phyloP scores from a whole-genome alignment of 495 filamentous ascomycete genomes.

The Penicillium bovifimosum region DNA sequence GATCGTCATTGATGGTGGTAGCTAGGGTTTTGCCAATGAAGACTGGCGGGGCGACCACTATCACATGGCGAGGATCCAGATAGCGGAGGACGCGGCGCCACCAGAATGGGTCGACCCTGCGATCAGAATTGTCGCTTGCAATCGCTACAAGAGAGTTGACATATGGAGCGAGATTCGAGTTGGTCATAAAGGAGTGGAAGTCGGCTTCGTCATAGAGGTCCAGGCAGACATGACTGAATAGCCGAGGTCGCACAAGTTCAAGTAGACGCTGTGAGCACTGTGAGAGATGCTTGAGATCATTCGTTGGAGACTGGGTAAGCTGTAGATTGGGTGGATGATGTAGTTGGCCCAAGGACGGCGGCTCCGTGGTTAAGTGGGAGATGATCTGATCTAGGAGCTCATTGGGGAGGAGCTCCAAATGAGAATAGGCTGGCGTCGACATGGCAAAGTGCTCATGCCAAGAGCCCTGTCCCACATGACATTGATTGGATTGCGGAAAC shows the following conservation, averaged over 20 bases:
- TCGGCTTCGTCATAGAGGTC: constrained; percentile 22
- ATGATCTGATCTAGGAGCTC: constrained; percentile 40
- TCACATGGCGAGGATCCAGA: constrained; percentile 29
- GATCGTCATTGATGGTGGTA: constrained; percentile 24
- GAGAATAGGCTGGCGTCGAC: constrained; percentile 2
- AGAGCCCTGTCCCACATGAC: constrained; percentile 4
- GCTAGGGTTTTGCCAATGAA: constrained; percentile 29
- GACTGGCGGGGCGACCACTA: constrained; percentile 32
- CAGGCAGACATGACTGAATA: constrained; percentile 33
- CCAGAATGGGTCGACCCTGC: constrained; percentile 23
- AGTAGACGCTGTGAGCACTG: constrained; percentile 23
- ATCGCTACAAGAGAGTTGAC: constrained; percentile 31
- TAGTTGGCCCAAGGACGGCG: constrained; percentile 25
- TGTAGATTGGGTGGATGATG: constrained; percentile 22
- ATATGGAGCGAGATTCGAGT: constrained; percentile 24
- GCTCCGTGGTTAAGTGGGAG: constrained; percentile 19
- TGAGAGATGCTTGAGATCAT: constrained; percentile 32
- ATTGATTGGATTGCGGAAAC: not conserved
- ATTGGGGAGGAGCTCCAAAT: constrained; percentile 29
- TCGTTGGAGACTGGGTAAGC: constrained; percentile 18
- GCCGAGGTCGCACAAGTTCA: constrained; percentile 26
- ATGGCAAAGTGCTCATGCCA: not conserved
- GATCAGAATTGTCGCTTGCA: constrained; percentile 3
- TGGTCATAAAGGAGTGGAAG: constrained; percentile 25
- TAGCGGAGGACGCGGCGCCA: constrained; percentile 27